phyloP scores from a whole-genome alignment of 2,329 filamentous ascomycete species.

The Pseudovirgaria hyperparasitica region DNA sequence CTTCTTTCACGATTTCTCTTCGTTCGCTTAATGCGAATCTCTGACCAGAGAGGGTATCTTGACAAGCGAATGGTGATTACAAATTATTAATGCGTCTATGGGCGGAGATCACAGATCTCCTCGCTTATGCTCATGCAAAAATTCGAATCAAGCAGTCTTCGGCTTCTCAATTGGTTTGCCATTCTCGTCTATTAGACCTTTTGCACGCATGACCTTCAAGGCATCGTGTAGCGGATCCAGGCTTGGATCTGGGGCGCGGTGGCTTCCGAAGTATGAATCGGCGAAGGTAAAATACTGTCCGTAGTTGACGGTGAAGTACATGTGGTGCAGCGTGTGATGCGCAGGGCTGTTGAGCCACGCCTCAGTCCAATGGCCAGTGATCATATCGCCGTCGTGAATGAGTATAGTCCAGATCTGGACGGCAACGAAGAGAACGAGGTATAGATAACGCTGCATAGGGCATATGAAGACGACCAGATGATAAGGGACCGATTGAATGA shows the following conservation, averaged over 20 bases:
- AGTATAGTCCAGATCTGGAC: conserved; percentile 39
- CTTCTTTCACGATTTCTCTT: too few species aligned
- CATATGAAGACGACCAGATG: conserved; percentile 36
- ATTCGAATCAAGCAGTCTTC: too few species aligned
- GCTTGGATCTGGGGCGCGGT: conserved; percentile 30
- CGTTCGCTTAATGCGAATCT: too few species aligned
- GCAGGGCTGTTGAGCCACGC: conserved; percentile 37
- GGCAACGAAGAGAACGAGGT: conserved; percentile 30
- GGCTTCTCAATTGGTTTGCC: conserved; percentile 23
- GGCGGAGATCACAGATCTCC: too few species aligned
- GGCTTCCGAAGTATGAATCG: conserved; percentile 33
- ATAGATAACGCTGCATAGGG: conserved; percentile 34
- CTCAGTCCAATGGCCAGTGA: conserved; percentile 34
- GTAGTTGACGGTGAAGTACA: conserved; percentile 39
- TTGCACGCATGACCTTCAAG: conserved; percentile 31
- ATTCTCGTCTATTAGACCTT: conserved; percentile 33
- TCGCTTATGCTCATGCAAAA: too few species aligned
- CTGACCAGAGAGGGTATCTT: too few species aligned
- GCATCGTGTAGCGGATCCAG: conserved; percentile 34
- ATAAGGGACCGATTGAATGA: conserved; percentile 34
- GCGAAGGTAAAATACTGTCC: conserved; percentile 39
- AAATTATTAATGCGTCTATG: too few species aligned
- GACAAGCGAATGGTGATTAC: too few species aligned
- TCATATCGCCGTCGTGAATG: conserved; percentile 39
- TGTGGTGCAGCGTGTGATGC: conserved; percentile 37